These are phyloP conservation scores for Rhizopus arrhizus DNA, from an alignment of 371 early-diverging fungal species.

Conservation along the genomic window DNA sequence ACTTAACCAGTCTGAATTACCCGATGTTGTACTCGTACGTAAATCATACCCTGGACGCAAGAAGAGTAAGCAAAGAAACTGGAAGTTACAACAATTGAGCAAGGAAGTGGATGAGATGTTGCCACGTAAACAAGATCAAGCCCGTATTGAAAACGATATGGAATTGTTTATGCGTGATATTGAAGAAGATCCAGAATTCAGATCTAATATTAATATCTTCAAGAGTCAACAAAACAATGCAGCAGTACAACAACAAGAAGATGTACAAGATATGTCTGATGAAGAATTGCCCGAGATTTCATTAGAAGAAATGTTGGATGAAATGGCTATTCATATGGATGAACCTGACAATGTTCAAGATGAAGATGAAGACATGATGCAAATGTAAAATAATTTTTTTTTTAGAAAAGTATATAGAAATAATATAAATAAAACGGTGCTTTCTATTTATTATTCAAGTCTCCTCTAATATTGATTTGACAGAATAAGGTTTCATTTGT, in stretches of 20 bases:
- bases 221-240: slow-evolving; percentile 53
- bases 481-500: too few species aligned
- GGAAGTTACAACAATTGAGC: slow-evolving; percentile 88
- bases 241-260: slow-evolving; percentile 41
- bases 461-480: too few species aligned
- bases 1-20: slow-evolving; percentile 64
- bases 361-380: slow-evolving; percentile 39
- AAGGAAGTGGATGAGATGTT: slow-evolving; percentile 87
- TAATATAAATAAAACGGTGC: background rate
- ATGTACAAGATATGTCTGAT: slow-evolving; percentile 31
- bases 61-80: slow-evolving; percentile 82
- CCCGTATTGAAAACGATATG: slow-evolving; percentile 77
- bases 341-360: slow-evolving; percentile 48
- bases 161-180: slow-evolving; percentile 93
- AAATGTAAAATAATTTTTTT: slow-evolving; percentile 14
- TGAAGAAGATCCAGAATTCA: slow-evolving; percentile 95
- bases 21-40: slow-evolving; percentile 90
- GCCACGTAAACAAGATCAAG: slow-evolving; percentile 74
- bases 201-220: slow-evolving; percentile 91
- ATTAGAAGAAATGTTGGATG: slow-evolving; percentile 90
- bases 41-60: slow-evolving; percentile 90
- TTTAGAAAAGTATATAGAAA: background rate
- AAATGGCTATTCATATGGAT: slow-evolving; percentile 70
- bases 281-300: slow-evolving; percentile 90
- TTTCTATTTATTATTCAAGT: too few species aligned